Percentiles rank a stretch among this genome's conserved stretches.
Evolutionary conservation across 2,329 filamentous ascomycete genomes (phyloP).

Genomic region (Karstenula rhodostoma): DNA sequence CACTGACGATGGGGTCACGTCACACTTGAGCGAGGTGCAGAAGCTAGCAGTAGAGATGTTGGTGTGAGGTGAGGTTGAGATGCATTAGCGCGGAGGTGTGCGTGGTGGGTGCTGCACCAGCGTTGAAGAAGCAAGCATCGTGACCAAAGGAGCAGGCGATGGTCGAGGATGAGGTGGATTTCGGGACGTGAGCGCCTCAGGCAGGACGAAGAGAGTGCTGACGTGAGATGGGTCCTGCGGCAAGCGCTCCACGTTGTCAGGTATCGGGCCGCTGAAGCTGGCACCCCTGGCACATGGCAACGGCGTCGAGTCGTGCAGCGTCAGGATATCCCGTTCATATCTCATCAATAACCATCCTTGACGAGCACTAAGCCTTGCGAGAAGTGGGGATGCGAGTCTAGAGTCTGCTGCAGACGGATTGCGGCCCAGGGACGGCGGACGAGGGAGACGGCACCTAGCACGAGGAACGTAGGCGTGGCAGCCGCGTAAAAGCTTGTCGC

Average conservation of each 20-base stretch:
- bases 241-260: conserved; percentile 2
- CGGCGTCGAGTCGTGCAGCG: background rate
- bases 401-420: background rate
- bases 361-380: background rate
- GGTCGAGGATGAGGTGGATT: conserved; percentile 1
- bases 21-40: background rate
- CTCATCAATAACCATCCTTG: too few species aligned
- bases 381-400: background rate
- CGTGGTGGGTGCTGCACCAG: conserved; percentile 2
- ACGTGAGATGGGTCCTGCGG: conserved; percentile 14
- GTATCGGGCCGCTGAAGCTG: background rate
- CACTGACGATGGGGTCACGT: conserved; percentile 2
- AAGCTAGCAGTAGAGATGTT: background rate
- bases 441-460: background rate
- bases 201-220: conserved; percentile 21
- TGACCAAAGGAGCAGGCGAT: conserved; percentile 3
- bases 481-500: conserved; percentile 7
- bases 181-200: conserved; percentile 18
- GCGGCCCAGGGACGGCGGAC: background rate
- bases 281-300: background rate
- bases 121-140: background rate
- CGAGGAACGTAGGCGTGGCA: background rate
- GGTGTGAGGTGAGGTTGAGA: conserved; percentile 8
- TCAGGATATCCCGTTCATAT: too few species aligned
- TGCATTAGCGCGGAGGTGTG: conserved; percentile 6